Conservation (phyloP, 768 basidiomycete genomes). For the Omphalotus guepiniiformis region DNA sequence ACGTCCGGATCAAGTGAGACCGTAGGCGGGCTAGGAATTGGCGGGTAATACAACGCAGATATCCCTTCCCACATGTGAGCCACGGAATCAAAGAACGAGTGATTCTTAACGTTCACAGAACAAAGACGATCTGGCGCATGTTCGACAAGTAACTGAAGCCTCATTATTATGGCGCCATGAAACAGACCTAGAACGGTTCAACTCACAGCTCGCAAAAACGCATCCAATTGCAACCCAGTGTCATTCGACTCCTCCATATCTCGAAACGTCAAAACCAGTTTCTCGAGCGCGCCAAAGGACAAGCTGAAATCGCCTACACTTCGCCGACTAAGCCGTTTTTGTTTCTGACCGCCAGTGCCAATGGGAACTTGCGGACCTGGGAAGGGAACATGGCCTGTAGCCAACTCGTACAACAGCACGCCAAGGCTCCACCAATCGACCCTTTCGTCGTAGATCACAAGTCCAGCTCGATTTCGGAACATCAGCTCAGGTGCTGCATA, state of each 20-base stretch:
- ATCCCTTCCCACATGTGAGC: conserved; percentile 27
- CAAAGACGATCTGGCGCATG: conserved; percentile 22
- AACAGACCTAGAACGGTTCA: background rate
- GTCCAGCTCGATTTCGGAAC: conserved; percentile 19
- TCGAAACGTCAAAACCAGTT: conserved; percentile 7
- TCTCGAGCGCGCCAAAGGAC: conserved; percentile 20
- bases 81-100: conserved; percentile 25
- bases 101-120: conserved; percentile 21
- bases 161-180: background rate
- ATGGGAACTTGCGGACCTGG: background rate
- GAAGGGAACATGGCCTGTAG: conserved; percentile 24
- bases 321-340: conserved; percentile 4
- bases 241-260: background rate
- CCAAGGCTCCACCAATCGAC: conserved; percentile 37
- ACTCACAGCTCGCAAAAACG: conserved; percentile 24
- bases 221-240: conserved; percentile 12
- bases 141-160: conserved; percentile 23
- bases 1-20: conserved; percentile 12
- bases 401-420: conserved; percentile 27
- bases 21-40: conserved; percentile 20
- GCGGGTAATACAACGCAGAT: conserved; percentile 25
- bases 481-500: conserved; percentile 34
- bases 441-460: conserved; percentile 26
- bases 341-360: background rate
- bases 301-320: conserved; percentile 19